A percentile compares a stretch with the other conserved stretches of the same genome.
phyloP scores from a whole-genome alignment of 176 grass and related monocot genomes.

The Urochloa ruziziensis region DNA sequence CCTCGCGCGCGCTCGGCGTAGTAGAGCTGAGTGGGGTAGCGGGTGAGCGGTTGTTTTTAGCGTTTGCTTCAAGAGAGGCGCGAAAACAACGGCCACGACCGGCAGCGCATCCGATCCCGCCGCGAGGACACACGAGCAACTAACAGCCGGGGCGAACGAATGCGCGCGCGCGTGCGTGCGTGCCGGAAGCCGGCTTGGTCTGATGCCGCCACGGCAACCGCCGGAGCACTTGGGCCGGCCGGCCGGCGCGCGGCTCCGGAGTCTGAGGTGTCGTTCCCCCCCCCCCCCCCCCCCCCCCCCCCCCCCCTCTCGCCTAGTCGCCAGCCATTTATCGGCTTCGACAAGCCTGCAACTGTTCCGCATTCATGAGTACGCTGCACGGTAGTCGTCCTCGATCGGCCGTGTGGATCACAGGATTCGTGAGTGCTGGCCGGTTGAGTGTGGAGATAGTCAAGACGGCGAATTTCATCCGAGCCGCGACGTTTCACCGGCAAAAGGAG shows the following conservation, averaged over 20 bases:
- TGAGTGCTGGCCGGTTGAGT: constrained; percentile 10
- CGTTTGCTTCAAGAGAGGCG: constrained; percentile 63
- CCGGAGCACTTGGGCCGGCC: background rate
- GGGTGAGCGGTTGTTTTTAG: constrained; percentile 47
- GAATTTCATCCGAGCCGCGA: constrained; percentile 9
- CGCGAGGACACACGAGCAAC: background rate
- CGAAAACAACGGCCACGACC: constrained; percentile 46
- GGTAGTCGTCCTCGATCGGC: background rate
- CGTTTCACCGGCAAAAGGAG: constrained; percentile 34
- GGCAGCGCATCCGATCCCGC: background rate
- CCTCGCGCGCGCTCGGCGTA: background rate
- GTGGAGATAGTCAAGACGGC: constrained; percentile 1
- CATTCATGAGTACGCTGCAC: constrained; percentile 10
- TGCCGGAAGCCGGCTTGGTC: background rate
- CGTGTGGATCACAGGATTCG: background rate
- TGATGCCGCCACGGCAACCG: constrained; percentile 18
- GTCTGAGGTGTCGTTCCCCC: background rate
- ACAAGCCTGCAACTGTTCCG: background rate
- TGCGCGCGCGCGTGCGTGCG: background rate
- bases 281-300: too few species aligned
- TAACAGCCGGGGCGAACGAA: background rate
- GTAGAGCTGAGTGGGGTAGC: constrained; percentile 17
- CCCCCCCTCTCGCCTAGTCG: too few species aligned
- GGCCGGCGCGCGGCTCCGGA: background rate
- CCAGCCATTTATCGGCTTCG: background rate